Evolutionary conservation across 192 early-diverging fungal genomes (phyloP), one percentile per base, ranked within the genome.

Genomic region (Umbelopsis sp.): DNA sequence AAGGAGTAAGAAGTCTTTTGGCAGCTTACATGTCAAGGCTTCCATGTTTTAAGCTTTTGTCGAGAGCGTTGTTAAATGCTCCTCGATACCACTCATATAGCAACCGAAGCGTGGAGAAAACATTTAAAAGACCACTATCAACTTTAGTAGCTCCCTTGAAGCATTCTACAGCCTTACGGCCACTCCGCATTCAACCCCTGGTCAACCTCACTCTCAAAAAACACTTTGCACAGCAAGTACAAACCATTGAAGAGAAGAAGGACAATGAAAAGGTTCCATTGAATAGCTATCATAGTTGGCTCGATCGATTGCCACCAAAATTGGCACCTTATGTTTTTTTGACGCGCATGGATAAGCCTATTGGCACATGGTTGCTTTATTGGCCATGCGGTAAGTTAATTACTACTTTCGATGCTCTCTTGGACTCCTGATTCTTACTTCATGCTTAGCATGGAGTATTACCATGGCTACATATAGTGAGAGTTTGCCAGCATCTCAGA

Each of bases 321-420:
- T 47, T 83, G n/a, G 86, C 87, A 1, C 93, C 93, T 2, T 95
- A 94, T 73, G 74, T 90, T 18, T 87, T 83, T 66, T 77, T 98
- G 23, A 86, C 91, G 1, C 83, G 97, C 1, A 71, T 97, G 7
- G 95, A 98, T 71, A 94, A 93, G 73, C 95, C 97, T 0, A 91
- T 93, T 47, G 97, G 95, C 1, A 97, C 95, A 1, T 95, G 92
- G 89, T 81, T 98, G 25, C 86, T 98, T 18, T 93, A 88, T 68
- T 91, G 95, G 82, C 97, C 97, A 21, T 96, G 97, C 75, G 86
- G 89, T 79, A 92, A 88, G 83, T 80, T 72, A 37, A 80, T 81
- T 21, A 64, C 12, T 49, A 4, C 66, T 58, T 30, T 49, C 20
- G 21, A 33, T 46, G 30, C n/a, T 10, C 21, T 18, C 13, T 47